phyloP scores from a whole-genome alignment of 2,329 filamentous ascomycete species.

The Talaromyces sp. region DNA sequence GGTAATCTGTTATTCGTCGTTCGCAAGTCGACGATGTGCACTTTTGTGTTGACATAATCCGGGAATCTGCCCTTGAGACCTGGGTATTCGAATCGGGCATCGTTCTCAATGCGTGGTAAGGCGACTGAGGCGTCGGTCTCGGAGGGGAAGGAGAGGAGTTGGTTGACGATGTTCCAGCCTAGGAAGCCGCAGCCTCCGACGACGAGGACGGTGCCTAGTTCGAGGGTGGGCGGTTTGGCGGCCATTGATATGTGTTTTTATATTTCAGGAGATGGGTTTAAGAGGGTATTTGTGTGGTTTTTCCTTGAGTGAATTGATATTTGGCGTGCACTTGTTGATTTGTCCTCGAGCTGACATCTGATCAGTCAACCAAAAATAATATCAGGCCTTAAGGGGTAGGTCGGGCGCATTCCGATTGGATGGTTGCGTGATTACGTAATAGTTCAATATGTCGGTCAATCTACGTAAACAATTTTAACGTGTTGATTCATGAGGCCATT shows the following conservation, averaged over 20 bases:
- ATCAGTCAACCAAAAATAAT: background rate
- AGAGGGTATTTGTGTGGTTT: too few species aligned
- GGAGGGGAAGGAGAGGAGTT: conserved; percentile 59
- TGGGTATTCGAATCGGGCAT: conserved; percentile 36
- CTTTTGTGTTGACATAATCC: conserved; percentile 41
- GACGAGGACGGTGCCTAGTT: conserved; percentile 67
- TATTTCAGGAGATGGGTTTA: background rate
- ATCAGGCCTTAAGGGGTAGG: background rate
- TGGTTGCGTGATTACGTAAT: conserved; percentile 21
- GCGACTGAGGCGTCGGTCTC: conserved; percentile 38
- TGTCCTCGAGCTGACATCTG: background rate
- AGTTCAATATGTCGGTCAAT: background rate
- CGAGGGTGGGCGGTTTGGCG: conserved; percentile 28
- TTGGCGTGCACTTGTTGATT: too few species aligned
- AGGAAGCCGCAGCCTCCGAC: conserved; percentile 82
- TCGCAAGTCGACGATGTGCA: conserved; percentile 68
- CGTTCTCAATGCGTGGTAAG: conserved; percentile 31
- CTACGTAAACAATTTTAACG: background rate
- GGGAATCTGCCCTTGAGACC: conserved; percentile 38
- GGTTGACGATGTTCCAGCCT: conserved; percentile 73
- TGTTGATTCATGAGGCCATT: too few species aligned
- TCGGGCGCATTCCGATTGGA: conserved; percentile 11
- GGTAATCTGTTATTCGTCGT: conserved; percentile 63
- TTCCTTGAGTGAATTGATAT: background rate
- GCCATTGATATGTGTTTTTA: background rate